Conservation (phyloP, 1,139 yeast species). For the Spencermartinsiella ligniputridi region DNA sequence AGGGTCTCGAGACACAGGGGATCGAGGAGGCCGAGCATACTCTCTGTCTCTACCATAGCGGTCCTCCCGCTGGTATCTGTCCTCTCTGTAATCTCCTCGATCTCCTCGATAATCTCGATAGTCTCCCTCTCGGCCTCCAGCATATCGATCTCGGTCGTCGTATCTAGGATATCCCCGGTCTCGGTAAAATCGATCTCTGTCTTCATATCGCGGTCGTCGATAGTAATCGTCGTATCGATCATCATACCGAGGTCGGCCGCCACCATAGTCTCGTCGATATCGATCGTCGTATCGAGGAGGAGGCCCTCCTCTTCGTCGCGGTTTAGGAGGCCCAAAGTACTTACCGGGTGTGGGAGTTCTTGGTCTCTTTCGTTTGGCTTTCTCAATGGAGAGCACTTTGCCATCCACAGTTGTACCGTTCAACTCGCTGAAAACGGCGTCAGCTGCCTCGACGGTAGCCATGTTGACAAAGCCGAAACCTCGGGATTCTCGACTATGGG, state of each 20-base stretch:
- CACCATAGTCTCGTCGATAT: conserved; percentile 10
- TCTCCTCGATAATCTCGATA: conserved; percentile 22
- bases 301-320: conserved; percentile 24
- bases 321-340: conserved; percentile 39
- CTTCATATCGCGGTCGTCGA: conserved; percentile 29
- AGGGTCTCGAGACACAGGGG: conserved; percentile 1
- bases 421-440: conserved; percentile 32
- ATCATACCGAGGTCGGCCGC: conserved; percentile 20
- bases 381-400: conserved; percentile 32
- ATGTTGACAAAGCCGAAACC: conserved; percentile 40
- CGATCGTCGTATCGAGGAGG: conserved; percentile 20
- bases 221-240: conserved; percentile 28
- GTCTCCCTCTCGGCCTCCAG: conserved; percentile 21
- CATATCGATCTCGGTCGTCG: conserved; percentile 23
- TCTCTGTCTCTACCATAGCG: conserved; percentile 18
- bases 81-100: conserved; percentile 21
- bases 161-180: conserved; percentile 25
- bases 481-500: conserved; percentile 37
- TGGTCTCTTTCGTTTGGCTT: conserved; percentile 37
- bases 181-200: conserved; percentile 26
- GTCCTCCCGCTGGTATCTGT: conserved; percentile 22
- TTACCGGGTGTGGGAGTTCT: conserved; percentile 41
- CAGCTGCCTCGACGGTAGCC: conserved; percentile 32
- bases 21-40: conserved; percentile 4
- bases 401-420: conserved; percentile 33